Base-by-base conservation (phyloP, 2,329 filamentous ascomycete species). In the Sporothrix globosa region DNA sequence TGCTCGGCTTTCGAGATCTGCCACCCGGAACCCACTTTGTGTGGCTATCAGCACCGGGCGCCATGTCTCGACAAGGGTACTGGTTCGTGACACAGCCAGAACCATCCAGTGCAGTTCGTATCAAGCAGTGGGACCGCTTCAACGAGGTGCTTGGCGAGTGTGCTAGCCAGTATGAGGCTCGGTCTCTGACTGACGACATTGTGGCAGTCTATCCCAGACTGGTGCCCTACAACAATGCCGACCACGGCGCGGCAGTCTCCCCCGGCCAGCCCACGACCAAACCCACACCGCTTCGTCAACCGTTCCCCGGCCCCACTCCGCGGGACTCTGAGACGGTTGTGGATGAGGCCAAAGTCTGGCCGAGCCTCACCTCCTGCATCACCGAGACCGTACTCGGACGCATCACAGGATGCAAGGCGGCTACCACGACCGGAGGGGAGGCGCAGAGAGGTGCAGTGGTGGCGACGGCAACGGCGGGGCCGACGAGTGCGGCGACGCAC, bases 1-100 rank as follows among this genome's bases (percentile, higher is more conserved):
- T 89, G 73, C 78, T 79, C 9, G 88, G 88, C 24, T 80, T 90
- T 70, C 83, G 82, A 27, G 81, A 86, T 69, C 80, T 90, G 34
- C 86, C 87, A 0, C 75, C 80, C 0, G 88, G 88, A 0, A 77
- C 84, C 17, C 88, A 90, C 75, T 85, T 90, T 71, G 80, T 89
- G 70, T 90, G 87, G 87, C 82, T 85, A 39, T 81, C 87, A 2
- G 81, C 85, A 27, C 81, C 82, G 0, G 80, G 80, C 1, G 80
- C 81, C 21, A 79, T 82, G 21, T 85, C 85, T 1, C 83, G 88
- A 3, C 85, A 81, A 69, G 88, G 86, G 5, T 88, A 85, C 75
- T 90, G 87, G 87, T 80, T 89, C 69, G 77, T 82, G 56, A 81
- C 81, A 0, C 77, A 77, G 1, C 74, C 77, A 13, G 72, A 72